Base-by-base conservation (phyloP, 169 alveolate species). In the Eimeria nieschulzi region DNA sequence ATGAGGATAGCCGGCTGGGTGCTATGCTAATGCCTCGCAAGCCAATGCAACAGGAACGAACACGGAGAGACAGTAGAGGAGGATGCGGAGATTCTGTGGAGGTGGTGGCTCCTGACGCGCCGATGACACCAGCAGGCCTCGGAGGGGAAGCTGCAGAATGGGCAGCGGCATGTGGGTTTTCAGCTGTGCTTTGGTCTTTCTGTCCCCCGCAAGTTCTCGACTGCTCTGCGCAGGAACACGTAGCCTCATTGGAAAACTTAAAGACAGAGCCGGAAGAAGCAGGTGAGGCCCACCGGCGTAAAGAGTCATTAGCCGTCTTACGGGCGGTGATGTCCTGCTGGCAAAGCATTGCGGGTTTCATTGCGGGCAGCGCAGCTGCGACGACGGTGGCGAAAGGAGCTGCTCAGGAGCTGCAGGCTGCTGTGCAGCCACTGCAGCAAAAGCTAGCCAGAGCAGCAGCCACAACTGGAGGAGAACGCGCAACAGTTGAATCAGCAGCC, bases 121-220 rank as follows among this genome's bases (percentile, higher is more conserved):
- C 46, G 46, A 33, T 3, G 46, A 3, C 46, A 33, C 46, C 46
- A 33, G 46, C 46, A 33, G 46, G 46, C 46, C 46, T 33, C 46
- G 46, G 76, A 66, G 33, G 33, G 5, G 76, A 19, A n/a, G 26
- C 83, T 53, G 82, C 91, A 0, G 82, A 82, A 46, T 82, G 90
- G 90, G 90, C 90, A 63, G 90, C 90, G 7, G 78, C 39, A 17
- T 5, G 59, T 21, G 83, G 83, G 23, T 84, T 84, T 53, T 72
- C 72, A 19, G 83, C 83, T 9, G 80, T 70, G 15, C 83, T 84
- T 12, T 64, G 91, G 91, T 64, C 91, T 0, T 84, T 64, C 83
- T 84, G 91, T 23, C 56, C 39, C 51, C 46, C 46, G 46, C 46
- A 33, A 33, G 46, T 33, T 33, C 46, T 3, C 6, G 46, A 33